Evolutionary conservation across 1,139 yeast genomes (phyloP), one percentile per base, ranked within the genome.

Genomic region (Saccharomyces hybrid): DNA sequence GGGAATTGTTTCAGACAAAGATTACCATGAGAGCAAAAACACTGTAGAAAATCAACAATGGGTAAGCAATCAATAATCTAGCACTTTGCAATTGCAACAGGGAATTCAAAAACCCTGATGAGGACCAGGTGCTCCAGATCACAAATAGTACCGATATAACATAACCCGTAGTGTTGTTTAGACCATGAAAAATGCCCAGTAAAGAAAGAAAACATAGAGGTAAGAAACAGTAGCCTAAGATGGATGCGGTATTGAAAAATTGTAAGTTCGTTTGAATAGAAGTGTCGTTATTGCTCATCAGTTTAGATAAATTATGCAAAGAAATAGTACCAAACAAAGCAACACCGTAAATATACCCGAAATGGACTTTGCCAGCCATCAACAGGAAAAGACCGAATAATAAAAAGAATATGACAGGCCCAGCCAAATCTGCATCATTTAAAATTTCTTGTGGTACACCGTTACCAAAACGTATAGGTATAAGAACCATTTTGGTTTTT

Each of bases 1-100:
- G 9, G 11, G 9, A 32, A 11, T 34, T 26, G 12, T 34, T 34
- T 56, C 80, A 88, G 38, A 87, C 95, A 68, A 93, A 93, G 47
- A 95, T 86, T 4, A 98, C 95, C 96, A 93, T 90, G 62, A 95
- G 78, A 38, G 97, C 96, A 77, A 95, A 95, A 3, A 93, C 95
- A 55, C 91, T 83, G 75, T 95, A 93, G 69, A 93, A 93, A 75
- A 93, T 83, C 16, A 88, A 85, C 65, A 93, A 77, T 1, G 99
- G 99, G 70, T 95, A 93, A 1, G 98, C 99, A 59, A 93, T 88
- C 61, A 93, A 79, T 7, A 88, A 85, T 65, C 99, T 81, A 62
- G 93, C 96, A 63, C 90, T 88, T 55, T 86, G 84, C 59, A 95
- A 77, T 65, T 84, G 88, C 65, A 93, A 76, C 34, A 88, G 91